Base-by-base conservation (phyloP, 2,329 filamentous ascomycete genomes). In the Emydomyces testavorans region DNA sequence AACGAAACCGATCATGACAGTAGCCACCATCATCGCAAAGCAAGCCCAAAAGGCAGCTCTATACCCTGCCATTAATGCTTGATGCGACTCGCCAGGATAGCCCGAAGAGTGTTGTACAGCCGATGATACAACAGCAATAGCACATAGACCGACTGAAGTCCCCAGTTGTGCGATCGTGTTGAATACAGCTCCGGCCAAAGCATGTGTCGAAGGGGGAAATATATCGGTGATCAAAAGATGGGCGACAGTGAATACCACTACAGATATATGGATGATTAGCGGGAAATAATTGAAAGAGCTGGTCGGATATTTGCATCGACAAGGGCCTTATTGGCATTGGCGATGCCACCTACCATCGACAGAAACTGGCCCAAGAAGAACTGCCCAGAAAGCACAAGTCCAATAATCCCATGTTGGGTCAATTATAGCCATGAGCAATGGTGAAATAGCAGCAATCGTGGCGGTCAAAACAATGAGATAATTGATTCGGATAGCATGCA, bases 131-230 rank as follows among this genome's bases (percentile, higher is more conserved):
- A 73, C 69, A 7, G 71, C 71, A 48, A 72, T 70, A 2, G 74
- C 59, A 6, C 74, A 73, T 2, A 79, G 57, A 0, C 74, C 75
- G 1, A 79, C 63, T 0, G 71, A 69, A 15, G 68, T 71, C 0
- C 77, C 77, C 47, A 80, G 72, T 52, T 80, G 76, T 0, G 69
- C 63, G 0, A 74, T 65, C 0, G 76, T 78, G 51, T 78, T 79
- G 59, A 80, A 81, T 0, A 82, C 77, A 0, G 75, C 77, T 0
- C 78, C 79, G 0, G 76, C 77, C 0, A 82, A 62, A 0, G 74
- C 74, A 49, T 81, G 77, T 1, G 69, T 78, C 6, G 75, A 62
- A n/a, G 70, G 65, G 0, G 75, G 72, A 51, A 80, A 80, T 2
- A 67, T 69, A 11, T 75, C 71, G 0, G 71, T 69, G 6, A 80